phyloP scores from a whole-genome alignment of 192 early-diverging fungal species.

The Gryganskiella cystojenkinii region DNA sequence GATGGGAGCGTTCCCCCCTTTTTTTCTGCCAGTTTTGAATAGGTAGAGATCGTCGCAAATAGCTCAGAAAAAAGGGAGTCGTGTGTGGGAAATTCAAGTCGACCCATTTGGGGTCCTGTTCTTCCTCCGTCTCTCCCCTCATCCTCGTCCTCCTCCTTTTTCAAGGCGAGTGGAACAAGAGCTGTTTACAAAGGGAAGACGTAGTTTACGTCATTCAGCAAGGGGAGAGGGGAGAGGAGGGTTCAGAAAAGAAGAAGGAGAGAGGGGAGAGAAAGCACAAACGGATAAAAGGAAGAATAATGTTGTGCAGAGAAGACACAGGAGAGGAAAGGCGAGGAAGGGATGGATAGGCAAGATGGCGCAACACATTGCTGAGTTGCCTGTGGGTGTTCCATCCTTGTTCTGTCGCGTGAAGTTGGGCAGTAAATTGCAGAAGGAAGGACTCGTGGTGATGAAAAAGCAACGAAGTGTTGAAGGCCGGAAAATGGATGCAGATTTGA shows the following conservation, averaged over 20 bases:
- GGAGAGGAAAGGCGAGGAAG: constrained; percentile 1
- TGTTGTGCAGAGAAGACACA: constrained; percentile 1
- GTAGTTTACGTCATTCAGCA: not conserved
- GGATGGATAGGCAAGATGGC: not conserved
- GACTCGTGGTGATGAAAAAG: no score
- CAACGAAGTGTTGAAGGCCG: no score
- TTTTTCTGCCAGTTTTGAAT: not conserved
- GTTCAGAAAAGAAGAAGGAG: no score
- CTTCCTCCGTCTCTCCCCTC: no score
- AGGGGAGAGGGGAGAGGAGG: not conserved
- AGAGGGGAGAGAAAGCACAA: not conserved
- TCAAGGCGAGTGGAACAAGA: constrained; percentile 1
- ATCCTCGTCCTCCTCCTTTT: no score
- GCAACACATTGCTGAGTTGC: not conserved
- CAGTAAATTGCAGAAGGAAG: no score
- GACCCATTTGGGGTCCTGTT: no score
- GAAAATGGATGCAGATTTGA: no score
- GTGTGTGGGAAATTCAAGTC: not conserved
- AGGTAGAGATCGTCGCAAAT: not conserved
- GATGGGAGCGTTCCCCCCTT: no score
- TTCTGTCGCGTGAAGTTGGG: no score
- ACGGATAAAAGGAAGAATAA: not conserved
- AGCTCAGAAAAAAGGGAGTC: not conserved
- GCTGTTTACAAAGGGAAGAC: not conserved
- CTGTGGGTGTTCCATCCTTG: no score